phyloP scores from a whole-genome alignment of 2,329 filamentous ascomycete genomes.

The Pseudogymnoascus verrucosus region DNA sequence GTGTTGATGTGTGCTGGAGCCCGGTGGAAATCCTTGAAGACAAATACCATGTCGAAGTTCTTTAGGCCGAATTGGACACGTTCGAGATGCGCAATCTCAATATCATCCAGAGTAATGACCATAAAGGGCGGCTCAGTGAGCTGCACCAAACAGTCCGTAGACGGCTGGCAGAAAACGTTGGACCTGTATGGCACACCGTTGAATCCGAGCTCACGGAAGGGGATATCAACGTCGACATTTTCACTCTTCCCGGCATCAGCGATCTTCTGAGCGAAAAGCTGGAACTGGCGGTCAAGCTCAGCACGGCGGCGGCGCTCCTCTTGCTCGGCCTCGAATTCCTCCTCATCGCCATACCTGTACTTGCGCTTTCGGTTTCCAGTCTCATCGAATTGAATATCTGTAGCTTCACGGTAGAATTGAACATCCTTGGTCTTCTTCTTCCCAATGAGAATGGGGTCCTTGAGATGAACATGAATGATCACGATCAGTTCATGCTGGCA shows the following conservation, averaged over 20 bases:
- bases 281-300: slow-evolving; percentile 93
- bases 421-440: slow-evolving; percentile 99
- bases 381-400: slow-evolving; percentile 97
- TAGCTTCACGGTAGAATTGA: slow-evolving; percentile 96
- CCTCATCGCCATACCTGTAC: slow-evolving; percentile 94
- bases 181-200: slow-evolving; percentile 92
- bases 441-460: slow-evolving; percentile 95
- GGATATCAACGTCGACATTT: slow-evolving; percentile 88
- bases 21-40: slow-evolving; percentile 96
- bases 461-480: slow-evolving; percentile 94
- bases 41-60: slow-evolving; percentile 97
- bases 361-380: slow-evolving; percentile 97
- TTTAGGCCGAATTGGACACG: slow-evolving; percentile 94
- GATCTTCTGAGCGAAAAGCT: slow-evolving; percentile 94
- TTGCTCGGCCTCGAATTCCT: slow-evolving; percentile 97
- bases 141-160: slow-evolving; percentile 93
- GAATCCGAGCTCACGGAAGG: slow-evolving; percentile 93
- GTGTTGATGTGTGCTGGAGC: slow-evolving; percentile 92
- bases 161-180: slow-evolving; percentile 91
- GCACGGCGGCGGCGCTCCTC: slow-evolving; percentile 86
- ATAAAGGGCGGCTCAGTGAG: slow-evolving; percentile 95
- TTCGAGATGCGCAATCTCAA: slow-evolving; percentile 92
- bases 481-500: slow-evolving; percentile 95
- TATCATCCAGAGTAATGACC: slow-evolving; percentile 89
- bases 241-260: slow-evolving; percentile 90